These are phyloP conservation scores for Puccinia novopanici DNA, from an alignment of 1,284 basidiomycete genomes.

Conservation along the genomic window DNA sequence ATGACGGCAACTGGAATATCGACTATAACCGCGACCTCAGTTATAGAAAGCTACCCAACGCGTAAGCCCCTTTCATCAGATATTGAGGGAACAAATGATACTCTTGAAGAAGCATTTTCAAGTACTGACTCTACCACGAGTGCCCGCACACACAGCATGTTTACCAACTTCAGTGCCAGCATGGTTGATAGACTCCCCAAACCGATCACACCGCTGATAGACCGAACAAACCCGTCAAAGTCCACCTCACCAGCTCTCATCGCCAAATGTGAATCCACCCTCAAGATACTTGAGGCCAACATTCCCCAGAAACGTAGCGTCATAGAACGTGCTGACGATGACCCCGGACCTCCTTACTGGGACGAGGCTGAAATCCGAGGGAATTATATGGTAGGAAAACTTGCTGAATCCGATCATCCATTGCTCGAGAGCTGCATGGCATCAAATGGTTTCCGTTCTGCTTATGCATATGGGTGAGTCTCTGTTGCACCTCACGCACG, in stretches of 20 bases:
- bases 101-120: not conserved
- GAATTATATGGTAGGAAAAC: slow-evolving; percentile 33
- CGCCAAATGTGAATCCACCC: slow-evolving; percentile 30
- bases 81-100: not conserved
- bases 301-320: slow-evolving; percentile 30
- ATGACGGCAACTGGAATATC: slow-evolving; percentile 32
- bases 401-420: slow-evolving; percentile 13
- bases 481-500: not conserved
- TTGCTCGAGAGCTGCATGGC: slow-evolving; percentile 42
- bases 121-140: not conserved
- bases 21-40: slow-evolving; percentile 21
- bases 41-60: slow-evolving; percentile 37
- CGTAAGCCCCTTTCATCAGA: slow-evolving; percentile 2
- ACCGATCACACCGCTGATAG: slow-evolving; percentile 35
- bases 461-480: slow-evolving; percentile 44
- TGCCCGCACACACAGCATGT: slow-evolving; percentile 17
- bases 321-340: not conserved
- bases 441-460: slow-evolving; percentile 21
- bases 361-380: slow-evolving; percentile 30
- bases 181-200: slow-evolving; percentile 40
- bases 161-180: slow-evolving; percentile 34
- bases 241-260: slow-evolving; percentile 12
- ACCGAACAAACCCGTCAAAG: not conserved
- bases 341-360: slow-evolving; percentile 23
- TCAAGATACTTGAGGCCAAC: slow-evolving; percentile 16